Conservation (phyloP, 176 grass and related monocot genomes). For the Oryza longistaminata region DNA sequence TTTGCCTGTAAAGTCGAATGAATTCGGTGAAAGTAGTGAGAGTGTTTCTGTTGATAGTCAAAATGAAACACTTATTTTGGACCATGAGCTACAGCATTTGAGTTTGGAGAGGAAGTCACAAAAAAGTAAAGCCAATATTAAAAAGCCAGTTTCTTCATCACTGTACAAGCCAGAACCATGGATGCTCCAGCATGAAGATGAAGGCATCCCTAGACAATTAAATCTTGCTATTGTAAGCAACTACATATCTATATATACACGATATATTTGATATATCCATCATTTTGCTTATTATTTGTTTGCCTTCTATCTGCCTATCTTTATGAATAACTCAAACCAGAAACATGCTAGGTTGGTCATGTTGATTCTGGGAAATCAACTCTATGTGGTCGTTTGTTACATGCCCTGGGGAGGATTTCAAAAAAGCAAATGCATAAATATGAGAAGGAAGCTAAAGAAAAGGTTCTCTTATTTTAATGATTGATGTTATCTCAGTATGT, state of each 20-base stretch:
- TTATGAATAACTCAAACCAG: conserved; percentile 7
- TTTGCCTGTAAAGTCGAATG: conserved; percentile 20
- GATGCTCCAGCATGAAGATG: conserved; percentile 63
- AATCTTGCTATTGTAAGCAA: conserved; percentile 90
- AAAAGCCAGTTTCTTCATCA: conserved; percentile 45
- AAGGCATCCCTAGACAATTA: conserved; percentile 57
- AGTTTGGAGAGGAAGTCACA: conserved; percentile 58
- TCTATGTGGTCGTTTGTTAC: conserved; percentile 71
- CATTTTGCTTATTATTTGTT: neutral
- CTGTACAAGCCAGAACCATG: conserved; percentile 85
- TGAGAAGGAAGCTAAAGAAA: conserved; percentile 93
- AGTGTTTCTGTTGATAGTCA: conserved; percentile 23
- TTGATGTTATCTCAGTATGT: neutral
- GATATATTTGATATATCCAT: neutral
- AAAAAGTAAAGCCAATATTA: conserved; percentile 48
- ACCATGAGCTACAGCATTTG: conserved; percentile 50
- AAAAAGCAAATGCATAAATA: conserved; percentile 94
- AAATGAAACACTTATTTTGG: conserved; percentile 42
- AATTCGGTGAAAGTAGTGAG: conserved; percentile 28
- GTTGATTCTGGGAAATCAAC: conserved; percentile 97
- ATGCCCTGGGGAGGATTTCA: conserved; percentile 67
- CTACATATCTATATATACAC: neutral
- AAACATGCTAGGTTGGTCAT: conserved; percentile 73
- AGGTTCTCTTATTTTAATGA: conserved; percentile 42
- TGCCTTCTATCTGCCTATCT: neutral